Evolutionary conservation across 768 basidiomycete species (phyloP).

Genomic region (Russula ochroleuca): DNA sequence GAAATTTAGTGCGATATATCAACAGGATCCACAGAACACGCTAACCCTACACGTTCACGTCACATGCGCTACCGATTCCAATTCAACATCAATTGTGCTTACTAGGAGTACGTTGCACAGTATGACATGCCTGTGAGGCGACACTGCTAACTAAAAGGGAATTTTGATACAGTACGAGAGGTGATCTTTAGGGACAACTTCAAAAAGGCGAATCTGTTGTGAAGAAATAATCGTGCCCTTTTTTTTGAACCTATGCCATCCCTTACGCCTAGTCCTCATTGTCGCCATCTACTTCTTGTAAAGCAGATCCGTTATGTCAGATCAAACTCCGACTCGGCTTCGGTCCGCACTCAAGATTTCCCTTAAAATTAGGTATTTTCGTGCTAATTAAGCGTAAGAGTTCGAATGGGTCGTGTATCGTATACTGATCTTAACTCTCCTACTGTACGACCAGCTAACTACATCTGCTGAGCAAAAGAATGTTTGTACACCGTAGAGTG

Average conservation of each 20-base stretch:
- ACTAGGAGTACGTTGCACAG: constrained; percentile 41
- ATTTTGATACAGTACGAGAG: constrained; percentile 30
- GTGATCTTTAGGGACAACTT: constrained; percentile 30
- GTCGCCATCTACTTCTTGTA: background rate
- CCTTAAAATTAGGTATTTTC: too few relatives aligned
- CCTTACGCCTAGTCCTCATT: too few relatives aligned
- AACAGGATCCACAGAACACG: constrained; percentile 44
- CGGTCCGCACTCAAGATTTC: too few relatives aligned
- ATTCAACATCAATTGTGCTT: constrained; percentile 46
- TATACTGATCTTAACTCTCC: too few relatives aligned
- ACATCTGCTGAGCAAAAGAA: too few relatives aligned
- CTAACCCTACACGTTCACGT: constrained; percentile 51
- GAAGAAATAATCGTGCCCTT: background rate
- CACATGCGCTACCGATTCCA: constrained; percentile 54
- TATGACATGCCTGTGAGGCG: background rate
- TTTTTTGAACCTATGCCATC: background rate
- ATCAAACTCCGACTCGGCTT: background rate
- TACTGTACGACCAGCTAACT: too few relatives aligned
- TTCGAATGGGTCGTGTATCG: too few relatives aligned
- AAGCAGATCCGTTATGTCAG: background rate
- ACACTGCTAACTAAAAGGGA: constrained; percentile 10
- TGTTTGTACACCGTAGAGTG: too few relatives aligned
- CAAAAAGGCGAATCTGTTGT: constrained; percentile 29
- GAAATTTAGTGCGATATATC: constrained; percentile 48
- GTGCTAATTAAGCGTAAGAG: too few relatives aligned